Base-by-base conservation (phyloP, 2,329 filamentous ascomycete genomes). In the Talaromyces amestolkiae region DNA sequence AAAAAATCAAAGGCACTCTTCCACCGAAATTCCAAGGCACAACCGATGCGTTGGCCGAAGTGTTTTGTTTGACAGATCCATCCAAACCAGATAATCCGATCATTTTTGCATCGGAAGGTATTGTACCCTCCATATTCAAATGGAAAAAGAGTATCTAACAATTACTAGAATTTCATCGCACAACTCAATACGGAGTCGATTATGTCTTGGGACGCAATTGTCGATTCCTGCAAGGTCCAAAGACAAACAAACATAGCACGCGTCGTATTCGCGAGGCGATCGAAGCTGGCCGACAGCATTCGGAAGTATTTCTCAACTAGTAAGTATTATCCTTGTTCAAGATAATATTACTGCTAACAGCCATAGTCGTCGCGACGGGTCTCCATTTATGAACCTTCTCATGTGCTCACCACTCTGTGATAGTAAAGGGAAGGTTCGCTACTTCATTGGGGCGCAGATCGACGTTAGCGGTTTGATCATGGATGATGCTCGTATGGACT, bases 161-260 rank as follows among this genome's bases (percentile, higher is more conserved):
- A 6, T 31, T 31, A 31, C 27, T 31, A 31, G 27, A 31, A 75
- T 93, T 92, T 70, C 85, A 91, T 70, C 83, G 86, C 58, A 91
- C 89, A 4, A 92, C 89, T 0, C 89, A 92, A 69, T 93, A 92
- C 72, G 89, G 89, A 3, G 87, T 90, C 78, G 84, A 83, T 64
- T 91, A 93, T 72, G 85, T 88, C 3, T 85, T 93, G 19, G 91
- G 91, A 0, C 86, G 89, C 37, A 93, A 93, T 68, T 93, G 91
- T 70, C 86, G 91, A 8, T 93, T 93, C 71, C 83, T 93, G 1
- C 91, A 93, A 74, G 91, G 91, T 0, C 90, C 90, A 0, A 86
- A 85, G 70, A 92, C 90, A 6, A 89, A 89, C 68, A 81, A 81
- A 0, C 83, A 84, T 67, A 90, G 87, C 60, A 81, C 90, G 0